Conservation (phyloP, 495 filamentous ascomycete species). For the Saxispiralis lemnorum region DNA sequence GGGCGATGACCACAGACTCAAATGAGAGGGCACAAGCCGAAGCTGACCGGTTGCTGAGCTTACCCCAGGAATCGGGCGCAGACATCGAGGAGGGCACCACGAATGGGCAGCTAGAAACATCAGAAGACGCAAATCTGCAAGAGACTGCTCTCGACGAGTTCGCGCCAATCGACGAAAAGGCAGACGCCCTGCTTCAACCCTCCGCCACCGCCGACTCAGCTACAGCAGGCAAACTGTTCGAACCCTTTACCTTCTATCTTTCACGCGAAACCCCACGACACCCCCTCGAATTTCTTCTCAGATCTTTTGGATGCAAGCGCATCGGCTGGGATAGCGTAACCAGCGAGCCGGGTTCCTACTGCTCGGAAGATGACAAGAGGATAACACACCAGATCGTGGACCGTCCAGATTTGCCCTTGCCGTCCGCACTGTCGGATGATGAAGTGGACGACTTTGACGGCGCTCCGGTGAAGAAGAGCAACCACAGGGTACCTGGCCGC, state of each 20-base stretch:
- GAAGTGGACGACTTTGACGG: constrained; percentile 11
- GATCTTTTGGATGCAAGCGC: constrained; percentile 87
- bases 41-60: constrained; percentile 22
- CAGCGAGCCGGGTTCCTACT: constrained; percentile 81
- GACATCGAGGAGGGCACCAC: neutral
- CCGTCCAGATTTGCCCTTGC: constrained; percentile 54
- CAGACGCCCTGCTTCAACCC: constrained; percentile 76
- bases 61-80: constrained; percentile 24
- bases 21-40: constrained; percentile 20
- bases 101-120: neutral
- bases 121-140: neutral
- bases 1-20: constrained; percentile 27
- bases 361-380: constrained; percentile 63
- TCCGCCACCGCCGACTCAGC: constrained; percentile 35
- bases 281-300: constrained; percentile 82
- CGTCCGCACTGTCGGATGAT: constrained; percentile 37
- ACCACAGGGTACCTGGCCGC: constrained; percentile 60
- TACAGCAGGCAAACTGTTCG: constrained; percentile 53
- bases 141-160: constrained; percentile 64
- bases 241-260: constrained; percentile 75
- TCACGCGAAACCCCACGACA: constrained; percentile 85
- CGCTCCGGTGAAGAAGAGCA: constrained; percentile 24
- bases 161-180: constrained; percentile 53
- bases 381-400: constrained; percentile 97
- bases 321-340: constrained; percentile 83